Base-by-base conservation (phyloP, 1,139 yeast species). In the Geotrichum histeridarum region DNA sequence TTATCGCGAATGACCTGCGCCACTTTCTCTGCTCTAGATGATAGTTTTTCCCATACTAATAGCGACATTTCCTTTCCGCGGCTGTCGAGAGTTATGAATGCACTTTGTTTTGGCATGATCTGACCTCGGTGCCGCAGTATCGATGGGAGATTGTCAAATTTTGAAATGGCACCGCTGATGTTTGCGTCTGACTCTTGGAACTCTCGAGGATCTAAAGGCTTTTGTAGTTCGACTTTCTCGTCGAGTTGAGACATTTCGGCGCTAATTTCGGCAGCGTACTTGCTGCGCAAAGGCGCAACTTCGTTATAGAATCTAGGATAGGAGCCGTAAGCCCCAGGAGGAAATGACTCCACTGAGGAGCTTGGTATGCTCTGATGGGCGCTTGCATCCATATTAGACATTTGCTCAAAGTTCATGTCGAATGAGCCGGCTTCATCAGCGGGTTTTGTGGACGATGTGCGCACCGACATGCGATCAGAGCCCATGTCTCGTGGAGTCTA, bases 21-120 rank as follows among this genome's bases (percentile, higher is more conserved):
- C 15, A 94, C 84, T 64, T 87, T 88, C 63, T 89, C 95, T 0
- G 97, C 86, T 62, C 86, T 81, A 46, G 84, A 70, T 57, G 89
- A 87, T 18, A 94, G 73, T 66, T 89, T 91, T 59, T 89, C 97
- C 99, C 99, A 94, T 0, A 93, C 77, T 11, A 93, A 85, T 0
- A 84, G 70, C 31, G 79, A 78, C 0, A 80, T 75, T 65, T 91
- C 98, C 67, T 88, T 91, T 4, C 96, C 97, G 62, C 81, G 85
- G 3, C 79, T 68, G 64, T 90, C 96, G 32, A 93, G 73, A 2
- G 83, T 79, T 45, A 84, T 71, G 51, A 93, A 77, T 0, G 97
- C 97, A 17, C 78, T 76, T 57, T 87, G 91, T 27, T 79, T 73
- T 44, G 82, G 82, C 62, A 83, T 83, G 1, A 80, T 70, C 27